Conservation (phyloP, 2,329 filamentous ascomycete genomes). For the Zarea fungicola region DNA sequence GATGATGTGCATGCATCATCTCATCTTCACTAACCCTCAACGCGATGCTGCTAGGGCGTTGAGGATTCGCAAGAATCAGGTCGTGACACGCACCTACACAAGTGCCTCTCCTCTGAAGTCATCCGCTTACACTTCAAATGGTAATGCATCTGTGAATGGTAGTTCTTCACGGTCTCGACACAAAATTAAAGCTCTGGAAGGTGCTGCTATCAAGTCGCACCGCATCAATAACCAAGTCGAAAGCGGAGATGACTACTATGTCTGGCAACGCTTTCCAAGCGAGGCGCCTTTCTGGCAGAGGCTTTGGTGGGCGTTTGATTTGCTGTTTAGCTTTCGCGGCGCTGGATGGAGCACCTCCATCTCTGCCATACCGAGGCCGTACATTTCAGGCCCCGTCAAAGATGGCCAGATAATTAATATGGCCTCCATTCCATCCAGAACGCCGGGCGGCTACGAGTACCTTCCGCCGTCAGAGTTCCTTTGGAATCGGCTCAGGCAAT, state of each 20-base stretch:
- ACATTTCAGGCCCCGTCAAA: slow-evolving; percentile 28
- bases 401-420: slow-evolving; percentile 36
- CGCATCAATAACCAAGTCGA: not conserved
- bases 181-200: too few relatives aligned
- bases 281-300: slow-evolving; percentile 43
- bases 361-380: slow-evolving; percentile 43
- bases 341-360: slow-evolving; percentile 56
- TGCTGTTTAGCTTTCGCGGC: slow-evolving; percentile 50
- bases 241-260: slow-evolving; percentile 40
- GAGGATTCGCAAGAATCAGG: slow-evolving; percentile 14
- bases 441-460: slow-evolving; percentile 41
- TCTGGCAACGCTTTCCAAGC: slow-evolving; percentile 56
- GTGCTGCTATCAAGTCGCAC: not conserved
- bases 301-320: slow-evolving; percentile 51
- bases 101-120: too few relatives aligned
- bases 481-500: slow-evolving; percentile 35
- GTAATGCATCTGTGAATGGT: too few relatives aligned
- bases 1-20: slow-evolving; percentile 41
- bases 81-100: not conserved
- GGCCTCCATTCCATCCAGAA: slow-evolving; percentile 35
- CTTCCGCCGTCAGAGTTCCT: slow-evolving; percentile 42
- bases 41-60: slow-evolving; percentile 49
- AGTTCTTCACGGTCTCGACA: too few relatives aligned
- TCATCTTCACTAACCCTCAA: slow-evolving; percentile 53
- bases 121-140: not conserved